Conservation (phyloP, 2,329 filamentous ascomycete species). For the Lasiodiplodia sp. region DNA sequence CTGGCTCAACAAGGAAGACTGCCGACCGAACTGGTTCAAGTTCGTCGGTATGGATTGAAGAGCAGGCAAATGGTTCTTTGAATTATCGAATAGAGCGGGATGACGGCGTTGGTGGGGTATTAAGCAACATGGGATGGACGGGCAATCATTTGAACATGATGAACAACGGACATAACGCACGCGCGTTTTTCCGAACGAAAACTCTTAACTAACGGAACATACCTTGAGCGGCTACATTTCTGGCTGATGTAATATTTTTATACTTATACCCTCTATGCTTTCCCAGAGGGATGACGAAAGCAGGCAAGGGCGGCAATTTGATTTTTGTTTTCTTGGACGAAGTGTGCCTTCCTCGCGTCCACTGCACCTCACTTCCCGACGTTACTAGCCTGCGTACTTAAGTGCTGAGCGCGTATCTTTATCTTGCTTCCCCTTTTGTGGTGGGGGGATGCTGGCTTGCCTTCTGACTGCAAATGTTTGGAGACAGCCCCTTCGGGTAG, state of each 20-base stretch:
- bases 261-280: neutral
- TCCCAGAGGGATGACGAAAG: neutral
- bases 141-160: conserved; percentile 3
- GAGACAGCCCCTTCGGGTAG: neutral
- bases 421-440: neutral
- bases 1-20: conserved; percentile 89
- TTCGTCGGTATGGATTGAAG: conserved; percentile 79
- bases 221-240: neutral
- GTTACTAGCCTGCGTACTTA: neutral
- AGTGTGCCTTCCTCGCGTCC: no score
- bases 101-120: neutral
- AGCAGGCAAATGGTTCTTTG: neutral
- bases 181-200: neutral
- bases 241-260: conserved; percentile 21
- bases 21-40: conserved; percentile 96
- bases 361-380: no score
- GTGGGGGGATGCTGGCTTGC: neutral
- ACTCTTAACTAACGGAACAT: neutral
- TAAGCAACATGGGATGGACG: neutral
- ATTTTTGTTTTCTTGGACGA: neutral
- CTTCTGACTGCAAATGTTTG: conserved; percentile 13
- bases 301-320: neutral
- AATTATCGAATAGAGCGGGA: neutral
- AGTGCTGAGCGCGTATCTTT: neutral
- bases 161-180: neutral